Conservation (phyloP, 305 asterid genomes). For the Ilex paraguariensis region DNA sequence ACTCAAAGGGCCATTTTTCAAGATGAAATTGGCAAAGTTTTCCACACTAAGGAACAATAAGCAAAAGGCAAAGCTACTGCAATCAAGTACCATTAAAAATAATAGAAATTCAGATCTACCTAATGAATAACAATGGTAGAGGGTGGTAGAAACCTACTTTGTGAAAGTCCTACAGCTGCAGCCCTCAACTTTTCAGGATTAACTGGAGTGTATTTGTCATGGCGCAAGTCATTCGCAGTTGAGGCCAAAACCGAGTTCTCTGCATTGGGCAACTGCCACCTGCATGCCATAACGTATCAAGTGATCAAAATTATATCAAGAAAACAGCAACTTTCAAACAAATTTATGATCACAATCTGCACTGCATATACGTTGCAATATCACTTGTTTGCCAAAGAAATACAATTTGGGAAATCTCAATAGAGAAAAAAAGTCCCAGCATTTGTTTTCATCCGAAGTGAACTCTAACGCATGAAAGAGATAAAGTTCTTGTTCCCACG, state of each 20-base stretch:
- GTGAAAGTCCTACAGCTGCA: constrained; percentile 69
- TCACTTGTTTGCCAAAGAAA: neutral
- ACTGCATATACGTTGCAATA: neutral
- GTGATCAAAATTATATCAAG: neutral
- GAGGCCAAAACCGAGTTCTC: constrained; percentile 55
- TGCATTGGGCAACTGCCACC: constrained; percentile 77
- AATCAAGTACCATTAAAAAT: neutral
- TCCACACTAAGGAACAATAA: neutral
- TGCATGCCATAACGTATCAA: constrained; percentile 16
- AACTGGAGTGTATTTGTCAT: constrained; percentile 44
- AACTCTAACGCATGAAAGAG: neutral
- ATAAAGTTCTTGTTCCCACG: too few relatives aligned
- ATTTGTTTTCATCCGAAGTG: neutral
- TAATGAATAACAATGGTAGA: neutral
- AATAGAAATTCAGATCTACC: too few relatives aligned
- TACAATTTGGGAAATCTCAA: neutral
- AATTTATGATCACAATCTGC: too few relatives aligned
- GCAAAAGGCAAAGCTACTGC: neutral
- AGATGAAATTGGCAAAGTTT: neutral
- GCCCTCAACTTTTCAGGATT: constrained; percentile 79
- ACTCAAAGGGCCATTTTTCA: neutral
- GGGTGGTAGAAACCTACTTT: constrained; percentile 38
- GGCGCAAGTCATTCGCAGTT: constrained; percentile 79
- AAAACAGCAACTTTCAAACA: constrained; percentile 6
- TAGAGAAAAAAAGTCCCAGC: neutral